Conservation (phyloP, 164 flowering plant species). For the Cinnamomum chago region DNA sequence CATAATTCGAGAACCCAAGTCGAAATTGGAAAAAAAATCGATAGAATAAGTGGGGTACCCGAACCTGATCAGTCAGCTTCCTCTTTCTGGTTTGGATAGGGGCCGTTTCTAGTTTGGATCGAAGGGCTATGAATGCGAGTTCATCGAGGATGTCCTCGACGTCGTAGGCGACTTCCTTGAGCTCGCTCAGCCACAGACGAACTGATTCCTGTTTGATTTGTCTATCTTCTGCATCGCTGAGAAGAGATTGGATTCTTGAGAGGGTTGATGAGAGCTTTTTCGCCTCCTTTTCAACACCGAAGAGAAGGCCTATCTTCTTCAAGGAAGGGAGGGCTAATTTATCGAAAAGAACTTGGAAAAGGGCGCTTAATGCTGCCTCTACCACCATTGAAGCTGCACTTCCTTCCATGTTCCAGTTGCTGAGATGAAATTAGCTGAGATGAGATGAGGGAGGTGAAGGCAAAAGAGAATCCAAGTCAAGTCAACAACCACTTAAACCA, state of each 20-base stretch:
- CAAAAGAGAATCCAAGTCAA: too few species aligned
- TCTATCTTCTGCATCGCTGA: constrained; percentile 25
- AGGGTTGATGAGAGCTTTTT: neutral
- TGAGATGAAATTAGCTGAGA: too few species aligned
- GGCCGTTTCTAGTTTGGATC: neutral
- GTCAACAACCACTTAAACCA: too few species aligned
- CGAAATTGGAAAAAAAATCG: neutral
- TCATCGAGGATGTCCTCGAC: constrained; percentile 10
- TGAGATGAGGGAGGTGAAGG: too few species aligned
- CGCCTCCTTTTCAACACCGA: neutral
- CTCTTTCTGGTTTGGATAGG: too few species aligned
- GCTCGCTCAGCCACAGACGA: constrained; percentile 6
- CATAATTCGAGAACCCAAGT: neutral
- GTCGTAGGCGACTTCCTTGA: constrained; percentile 13
- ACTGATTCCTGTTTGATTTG: constrained; percentile 16
- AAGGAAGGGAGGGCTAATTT: neutral
- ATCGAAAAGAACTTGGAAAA: neutral
- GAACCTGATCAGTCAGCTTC: too few species aligned
- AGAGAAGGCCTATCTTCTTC: neutral
- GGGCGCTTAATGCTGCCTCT: neutral
- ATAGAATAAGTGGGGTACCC: too few species aligned
- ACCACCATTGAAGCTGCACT: neutral
- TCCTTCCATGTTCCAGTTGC: too few species aligned
- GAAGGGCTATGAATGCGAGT: neutral
- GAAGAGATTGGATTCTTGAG: neutral